Base-by-base conservation (phyloP, 176 grass and related monocot genomes). In the Musa itinerans region DNA sequence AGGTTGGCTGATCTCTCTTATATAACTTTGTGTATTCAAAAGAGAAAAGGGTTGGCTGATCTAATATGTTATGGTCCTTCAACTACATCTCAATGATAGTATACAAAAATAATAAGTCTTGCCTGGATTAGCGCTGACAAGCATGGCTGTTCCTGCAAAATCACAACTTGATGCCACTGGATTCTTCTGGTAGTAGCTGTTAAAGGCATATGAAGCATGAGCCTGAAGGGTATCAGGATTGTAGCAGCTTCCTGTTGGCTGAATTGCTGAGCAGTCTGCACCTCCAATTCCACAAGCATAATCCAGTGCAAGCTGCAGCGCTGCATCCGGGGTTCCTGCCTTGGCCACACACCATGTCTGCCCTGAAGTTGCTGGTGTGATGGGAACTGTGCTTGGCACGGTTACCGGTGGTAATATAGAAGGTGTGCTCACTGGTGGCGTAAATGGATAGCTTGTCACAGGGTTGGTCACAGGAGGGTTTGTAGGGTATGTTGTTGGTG, bases 131-230 rank as follows among this genome's bases (percentile, higher is more conserved):
- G 82, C 77, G 74, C 76, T 91, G 71, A 89, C 83, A 67, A 94
- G 84, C 95, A 84, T 94, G 57, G 88, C 95, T 56, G 88, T 75
- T 54, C 95, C 90, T 50, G 90, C 90, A 63, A 99, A 99, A 75
- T 99, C 95, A 49, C 90, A 99, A 78, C 95, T 99, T 65, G 95
- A 50, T 54, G 88, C 54, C 80, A 87, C 83, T 34, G 95, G 95
- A 84, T 89, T 94, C 65, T 58, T 87, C 84, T 93, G 95, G 78
- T 85, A 98, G 83, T 98, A 98, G 84, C 63, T 84, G 81, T 98
- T 98, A 86, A 98, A 93, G 10, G 95, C 95, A 84, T 93, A 98
- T 14, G 95, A 91, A 22, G 95, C 90, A 78, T 98, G 95, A 8
- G 86, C 79, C 79, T 86, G 90, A 66, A 91, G 50, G 0, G 86